Base-by-base conservation (phyloP, 345 rosid genomes). In the Litchi chinensis region DNA sequence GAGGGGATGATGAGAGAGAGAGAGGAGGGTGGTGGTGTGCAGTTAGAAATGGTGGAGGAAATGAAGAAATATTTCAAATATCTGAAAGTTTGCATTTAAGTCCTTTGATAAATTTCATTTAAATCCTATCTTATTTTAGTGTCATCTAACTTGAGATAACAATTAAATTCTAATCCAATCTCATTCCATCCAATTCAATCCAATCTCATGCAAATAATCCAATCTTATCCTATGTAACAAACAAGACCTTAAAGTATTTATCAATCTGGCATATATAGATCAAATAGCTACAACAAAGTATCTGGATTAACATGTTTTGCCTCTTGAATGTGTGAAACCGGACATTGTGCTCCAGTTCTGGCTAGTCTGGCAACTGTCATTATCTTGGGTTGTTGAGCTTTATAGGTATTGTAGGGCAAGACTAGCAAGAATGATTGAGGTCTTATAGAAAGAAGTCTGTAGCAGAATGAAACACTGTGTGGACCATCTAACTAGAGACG, bases 401-500 rank as follows among this genome's bases (percentile, higher is more conserved):
- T 19, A 56, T 21, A 0, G 28, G 26, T 57, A 8, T 57, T 1
- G 48, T n/a, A 39, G 65, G 50, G 24, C 19, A 39, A 73, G n/a
- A 32, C 19, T 39, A 19, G 50, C 19, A 71, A 52, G 57, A 50
- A 19, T 3, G 22, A 5, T 18, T 59, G 65, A 37, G 43, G 60
- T 50, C 19, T 24, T 6, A 8, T 26, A n/a, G 74, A 46, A 24
- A 22, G 24, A 54, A 70, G 7, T 44, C 44, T 37, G 6, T 8
- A 37, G 9, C 40, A 4, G 19, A 65, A 19, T 54, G 24, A n/a
- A 77, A 63, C 0, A 24, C 16, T 43, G 72, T 73, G 84, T 76
- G 82, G 79, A 76, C 74, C 82, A 75, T 71, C 22, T 15, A 63
- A 52, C 22, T 12, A 46, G 40, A 11, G 12, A 67, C 41, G 57